Percentiles rank a stretch among this genome's conserved stretches.
Evolutionary conservation across 163 green algal genomes (phyloP).

Genomic region (Scenedesmus sp.): DNA sequence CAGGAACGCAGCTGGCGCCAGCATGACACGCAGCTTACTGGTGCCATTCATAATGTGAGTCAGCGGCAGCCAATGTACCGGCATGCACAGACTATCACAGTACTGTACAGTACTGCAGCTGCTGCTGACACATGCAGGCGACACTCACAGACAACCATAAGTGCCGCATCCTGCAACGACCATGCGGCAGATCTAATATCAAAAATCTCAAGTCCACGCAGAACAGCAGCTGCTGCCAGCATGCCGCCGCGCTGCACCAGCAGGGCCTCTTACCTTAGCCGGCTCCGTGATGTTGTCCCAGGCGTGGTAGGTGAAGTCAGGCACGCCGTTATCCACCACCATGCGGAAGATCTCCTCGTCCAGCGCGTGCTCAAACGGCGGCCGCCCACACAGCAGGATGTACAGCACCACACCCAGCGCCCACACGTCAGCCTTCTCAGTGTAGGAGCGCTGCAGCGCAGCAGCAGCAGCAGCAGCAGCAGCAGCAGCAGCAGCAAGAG

Average conservation of each 20-base stretch:
- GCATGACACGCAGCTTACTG: not conserved
- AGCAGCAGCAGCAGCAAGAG: too few species aligned
- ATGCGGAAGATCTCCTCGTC: slow-evolving; percentile 91
- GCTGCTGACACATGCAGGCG: too few species aligned
- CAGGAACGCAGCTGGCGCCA: not conserved
- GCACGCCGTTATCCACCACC: slow-evolving; percentile 68
- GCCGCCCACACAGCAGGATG: slow-evolving; percentile 87
- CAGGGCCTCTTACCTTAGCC: slow-evolving; percentile 25
- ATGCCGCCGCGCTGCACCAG: not conserved
- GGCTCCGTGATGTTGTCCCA: slow-evolving; percentile 34
- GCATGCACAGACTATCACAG: too few species aligned
- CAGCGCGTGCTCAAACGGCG: slow-evolving; percentile 88
- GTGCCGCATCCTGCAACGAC: too few species aligned
- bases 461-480: not conserved
- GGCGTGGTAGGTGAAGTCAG: slow-evolving; percentile 1
- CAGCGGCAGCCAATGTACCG: too few species aligned
- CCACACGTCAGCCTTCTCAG: slow-evolving; percentile 89
- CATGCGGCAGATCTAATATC: too few species aligned
- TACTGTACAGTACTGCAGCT: too few species aligned
- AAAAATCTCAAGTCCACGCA: not conserved
- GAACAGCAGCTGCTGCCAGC: not conserved
- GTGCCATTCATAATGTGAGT: too few species aligned
- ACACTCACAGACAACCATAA: too few species aligned
- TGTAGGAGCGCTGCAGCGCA: slow-evolving; percentile 73
- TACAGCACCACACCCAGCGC: slow-evolving; percentile 91